Evolutionary conservation across 345 rosid genomes (phyloP), one percentile per base, ranked within the genome.

Genomic region (Brassica incana): DNA sequence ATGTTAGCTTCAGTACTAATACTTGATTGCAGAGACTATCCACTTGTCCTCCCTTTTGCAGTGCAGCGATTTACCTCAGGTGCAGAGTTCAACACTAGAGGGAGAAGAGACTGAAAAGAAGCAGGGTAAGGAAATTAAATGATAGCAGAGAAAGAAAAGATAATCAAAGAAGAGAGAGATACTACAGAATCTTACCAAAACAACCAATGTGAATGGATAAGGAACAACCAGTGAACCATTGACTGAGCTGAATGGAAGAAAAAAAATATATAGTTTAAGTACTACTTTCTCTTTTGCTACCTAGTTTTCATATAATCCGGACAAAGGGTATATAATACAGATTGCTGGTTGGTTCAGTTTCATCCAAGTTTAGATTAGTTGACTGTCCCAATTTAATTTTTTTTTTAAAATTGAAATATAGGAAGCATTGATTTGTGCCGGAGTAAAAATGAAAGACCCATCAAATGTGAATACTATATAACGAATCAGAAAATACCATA

Each of bases 1-100:
- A 92, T 85, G 69, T 78, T 80, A 77, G 86, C 83, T 78, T 89
- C 90, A 60, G 67, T 84, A 67, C 79, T 81, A 58, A 77, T 82
- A 79, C 86, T 84, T 81, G 83, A 79, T 9, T 72, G 81, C 79
- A 70, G 96, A 82, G 69, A 80, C 76, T 83, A 77, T 79, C 84
- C 32, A 75, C 75, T 67, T 23, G 25, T 23, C 2, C 72, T 81
- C 82, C 83, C 65, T 82, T 86, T 73, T 83, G 87, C 23, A 71
- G 74, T 25, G 78, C 6, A 38, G 77, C 3, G 54, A 36, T 64
- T 9, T 32, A 56, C 56, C 75, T 71, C 69, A 30, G 30, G 72
- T 64, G 80, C 67, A 75, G 67, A 54, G 30, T 29, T 69, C 20
- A 50, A 65, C 73, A 70, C 72, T 38, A 75, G 76, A 64, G 38